These are phyloP conservation scores for Hypoxylon sp. DNA, from an alignment of 2,329 filamentous ascomycete species.

Conservation along the genomic window DNA sequence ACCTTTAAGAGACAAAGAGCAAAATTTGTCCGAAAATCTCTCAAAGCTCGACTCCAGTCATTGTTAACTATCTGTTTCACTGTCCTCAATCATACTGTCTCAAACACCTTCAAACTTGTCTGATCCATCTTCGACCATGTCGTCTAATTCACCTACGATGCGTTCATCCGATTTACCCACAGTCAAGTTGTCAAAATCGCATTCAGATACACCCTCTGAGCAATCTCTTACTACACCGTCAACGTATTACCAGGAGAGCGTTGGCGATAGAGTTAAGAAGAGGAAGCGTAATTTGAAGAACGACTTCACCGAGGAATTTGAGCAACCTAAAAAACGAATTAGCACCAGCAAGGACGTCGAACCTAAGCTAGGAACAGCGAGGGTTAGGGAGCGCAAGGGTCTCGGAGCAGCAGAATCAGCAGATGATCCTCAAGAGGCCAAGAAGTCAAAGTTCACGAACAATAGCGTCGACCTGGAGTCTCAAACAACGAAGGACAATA, in stretches of 20 bases:
- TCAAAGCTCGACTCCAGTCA: no score
- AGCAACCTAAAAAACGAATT: not conserved
- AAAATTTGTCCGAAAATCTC: no score
- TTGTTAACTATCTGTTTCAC: not conserved
- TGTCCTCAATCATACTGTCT: not conserved
- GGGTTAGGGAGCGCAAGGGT: not conserved
- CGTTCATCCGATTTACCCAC: not conserved
- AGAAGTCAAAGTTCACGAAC: not conserved
- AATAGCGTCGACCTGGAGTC: not conserved
- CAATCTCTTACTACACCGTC: not conserved
- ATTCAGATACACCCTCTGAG: not conserved
- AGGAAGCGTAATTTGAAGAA: conserved; percentile 2
- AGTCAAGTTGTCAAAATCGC: not conserved
- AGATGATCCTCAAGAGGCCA: not conserved
- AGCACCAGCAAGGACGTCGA: not conserved
- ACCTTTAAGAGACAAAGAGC: no score
- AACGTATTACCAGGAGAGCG: not conserved
- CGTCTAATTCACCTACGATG: not conserved
- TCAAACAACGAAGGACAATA: not conserved
- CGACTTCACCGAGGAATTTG: not conserved
- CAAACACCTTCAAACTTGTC: no score
- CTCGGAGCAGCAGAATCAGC: not conserved
- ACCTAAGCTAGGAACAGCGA: not conserved
- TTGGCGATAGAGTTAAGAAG: not conserved
- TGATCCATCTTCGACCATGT: not conserved